Percentiles rank a stretch among this genome's conserved stretches.
phyloP scores from a whole-genome alignment of 805 yeast species.

The Sungouiozyma intestinalis region DNA sequence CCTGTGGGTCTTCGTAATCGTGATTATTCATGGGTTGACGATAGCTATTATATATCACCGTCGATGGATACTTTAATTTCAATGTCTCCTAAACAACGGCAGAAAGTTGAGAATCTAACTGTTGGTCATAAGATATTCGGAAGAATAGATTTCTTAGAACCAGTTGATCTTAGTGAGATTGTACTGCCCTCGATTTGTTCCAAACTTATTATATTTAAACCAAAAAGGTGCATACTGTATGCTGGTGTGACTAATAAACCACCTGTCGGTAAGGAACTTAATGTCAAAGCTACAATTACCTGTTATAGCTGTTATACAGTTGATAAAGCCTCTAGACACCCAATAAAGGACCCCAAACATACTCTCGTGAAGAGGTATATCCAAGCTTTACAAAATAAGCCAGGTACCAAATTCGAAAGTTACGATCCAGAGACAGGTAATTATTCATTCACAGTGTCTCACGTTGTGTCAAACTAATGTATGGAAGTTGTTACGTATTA shows the following conservation, averaged over 20 bases:
- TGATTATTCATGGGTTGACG: conserved; percentile 43
- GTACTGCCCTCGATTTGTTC: conserved; percentile 60
- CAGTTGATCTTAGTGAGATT: conserved; percentile 73
- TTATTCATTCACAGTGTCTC: conserved; percentile 45
- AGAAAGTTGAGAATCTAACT: conserved; percentile 50
- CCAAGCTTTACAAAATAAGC: conserved; percentile 42
- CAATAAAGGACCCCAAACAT: conserved; percentile 69
- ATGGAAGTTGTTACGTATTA: too few species aligned
- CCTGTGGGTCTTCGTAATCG: conserved; percentile 12
- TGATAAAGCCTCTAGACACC: conserved; percentile 59
- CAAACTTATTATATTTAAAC: conserved; percentile 48
- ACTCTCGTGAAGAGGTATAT: conserved; percentile 62
- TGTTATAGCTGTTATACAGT: conserved; percentile 77
- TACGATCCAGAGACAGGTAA: conserved; percentile 70
- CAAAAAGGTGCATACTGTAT: conserved; percentile 56
- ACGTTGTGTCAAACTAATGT: too few species aligned
- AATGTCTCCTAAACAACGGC: conserved; percentile 53
- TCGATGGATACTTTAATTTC: conserved; percentile 49
- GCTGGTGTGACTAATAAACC: conserved; percentile 57
- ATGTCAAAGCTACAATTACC: conserved; percentile 63
- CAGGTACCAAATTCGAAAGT: conserved; percentile 49
- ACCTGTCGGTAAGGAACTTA: conserved; percentile 67
- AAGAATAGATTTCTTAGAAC: conserved; percentile 59
- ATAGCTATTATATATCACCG: conserved; percentile 87
- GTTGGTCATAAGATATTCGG: conserved; percentile 75